These are phyloP conservation scores for Pouteria glomerata DNA, from an alignment of 148 eudicot species.

Conservation along the genomic window DNA sequence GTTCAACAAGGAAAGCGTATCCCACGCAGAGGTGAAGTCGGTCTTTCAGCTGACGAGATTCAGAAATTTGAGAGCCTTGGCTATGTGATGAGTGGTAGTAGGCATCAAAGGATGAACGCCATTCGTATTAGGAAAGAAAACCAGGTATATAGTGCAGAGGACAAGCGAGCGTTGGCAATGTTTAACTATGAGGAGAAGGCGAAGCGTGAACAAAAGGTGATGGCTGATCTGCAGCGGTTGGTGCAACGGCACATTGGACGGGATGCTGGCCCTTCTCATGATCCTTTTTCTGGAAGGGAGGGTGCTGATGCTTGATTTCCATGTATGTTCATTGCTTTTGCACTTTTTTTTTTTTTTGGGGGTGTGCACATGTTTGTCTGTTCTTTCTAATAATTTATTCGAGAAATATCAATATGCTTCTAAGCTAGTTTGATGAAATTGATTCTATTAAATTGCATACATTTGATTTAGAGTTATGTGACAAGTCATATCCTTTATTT, in stretches of 20 bases:
- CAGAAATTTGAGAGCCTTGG: constrained; percentile 79
- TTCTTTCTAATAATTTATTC: not conserved
- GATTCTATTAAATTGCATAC: too few relatives aligned
- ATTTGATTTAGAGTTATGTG: too few relatives aligned
- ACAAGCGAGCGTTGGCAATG: constrained; percentile 96
- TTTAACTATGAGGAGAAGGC: constrained; percentile 95
- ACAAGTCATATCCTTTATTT: too few relatives aligned
- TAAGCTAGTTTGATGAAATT: too few relatives aligned
- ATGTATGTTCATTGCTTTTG: constrained; percentile 12
- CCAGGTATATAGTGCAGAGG: constrained; percentile 99
- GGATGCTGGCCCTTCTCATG: constrained; percentile 75
- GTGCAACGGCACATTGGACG: constrained; percentile 85
- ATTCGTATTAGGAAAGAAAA: constrained; percentile 99
- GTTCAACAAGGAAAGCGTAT: constrained; percentile 99
- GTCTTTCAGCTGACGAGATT: constrained; percentile 95
- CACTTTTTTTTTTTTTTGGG: not conserved
- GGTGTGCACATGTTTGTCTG: not conserved
- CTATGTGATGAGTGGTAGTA: constrained; percentile 99
- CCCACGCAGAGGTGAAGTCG: constrained; percentile 98
- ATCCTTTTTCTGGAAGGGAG: constrained; percentile 79
- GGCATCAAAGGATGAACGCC: constrained; percentile 99
- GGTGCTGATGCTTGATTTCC: constrained; percentile 51
- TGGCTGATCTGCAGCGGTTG: constrained; percentile 86
- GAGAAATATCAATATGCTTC: not conserved
- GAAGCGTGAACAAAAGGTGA: constrained; percentile 88